Base-by-base conservation (phyloP, 345 rosid genomes). In the Balakata baccata region DNA sequence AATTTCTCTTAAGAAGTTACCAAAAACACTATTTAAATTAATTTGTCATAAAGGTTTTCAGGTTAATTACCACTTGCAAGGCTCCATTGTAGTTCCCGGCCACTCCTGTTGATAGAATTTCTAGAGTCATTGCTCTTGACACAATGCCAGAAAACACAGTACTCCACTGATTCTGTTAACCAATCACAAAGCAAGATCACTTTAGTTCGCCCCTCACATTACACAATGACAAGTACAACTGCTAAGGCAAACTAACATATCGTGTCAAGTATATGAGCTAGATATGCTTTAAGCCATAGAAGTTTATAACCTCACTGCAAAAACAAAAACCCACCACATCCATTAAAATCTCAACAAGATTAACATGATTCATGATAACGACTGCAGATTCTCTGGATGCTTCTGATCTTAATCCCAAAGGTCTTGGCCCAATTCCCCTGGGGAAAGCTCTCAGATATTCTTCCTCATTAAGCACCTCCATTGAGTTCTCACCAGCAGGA, bases 61-160 rank as follows among this genome's bases (percentile, higher is more conserved):
- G 38, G 11, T 41, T 47, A 3, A 53, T 29, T 90, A 94, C 98
- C 97, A 94, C 97, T 94, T 94, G 98, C 49, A 94, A 75, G 64
- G 98, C 98, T 39, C 98, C 98, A 73, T 94, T 92, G 79, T 86
- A 92, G 88, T 92, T 94, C 76, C 98, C 98, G 65, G 97, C 98
- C 23, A 94, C 95, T 43, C 98, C 98, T 6, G 97, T 92, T 57
- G 97, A 94, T 13, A 94, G 87, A 70, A 94, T 92, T 68, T 92
- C 97, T 3, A 94, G 67, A n/a, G 98, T 94, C 89, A 92, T 80
- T 54, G 97, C 95, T 81, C 95, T 84, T 46, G 98, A 94, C 38
- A 94, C 97, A 51, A 94, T 89, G 20, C 97, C 91, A 52, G 94
- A 89, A 75, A 94, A 94, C 75, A 89, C 88, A 78, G 84, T 85